Percentiles rank a stretch among this genome's conserved stretches.
phyloP scores from a whole-genome alignment of 2,329 filamentous ascomycete genomes.

The Lecanicillium sp. region DNA sequence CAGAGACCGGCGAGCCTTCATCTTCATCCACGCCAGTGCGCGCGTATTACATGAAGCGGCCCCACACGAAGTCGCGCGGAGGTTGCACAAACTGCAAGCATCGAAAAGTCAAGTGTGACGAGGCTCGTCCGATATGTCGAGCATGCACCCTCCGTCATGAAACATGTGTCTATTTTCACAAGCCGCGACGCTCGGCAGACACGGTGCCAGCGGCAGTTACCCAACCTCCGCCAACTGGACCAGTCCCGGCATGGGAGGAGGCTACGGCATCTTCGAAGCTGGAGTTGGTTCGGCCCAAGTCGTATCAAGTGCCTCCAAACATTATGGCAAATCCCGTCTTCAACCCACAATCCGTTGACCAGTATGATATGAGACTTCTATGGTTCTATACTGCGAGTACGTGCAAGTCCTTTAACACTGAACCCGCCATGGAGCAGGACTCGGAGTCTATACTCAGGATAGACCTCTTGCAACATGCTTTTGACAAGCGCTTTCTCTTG shows the following conservation, averaged over 20 bases:
- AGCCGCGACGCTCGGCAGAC: no score
- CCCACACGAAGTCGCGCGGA: conserved; percentile 45
- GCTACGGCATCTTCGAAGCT: background rate
- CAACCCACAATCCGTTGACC: background rate
- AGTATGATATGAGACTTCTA: conserved; percentile 41
- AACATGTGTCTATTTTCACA: background rate
- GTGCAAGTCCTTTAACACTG: conserved; percentile 36
- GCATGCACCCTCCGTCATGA: conserved; percentile 24
- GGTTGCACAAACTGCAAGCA: conserved; percentile 48
- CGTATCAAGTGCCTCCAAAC: no score
- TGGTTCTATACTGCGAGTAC: conserved; percentile 46
- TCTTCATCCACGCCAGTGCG: no score
- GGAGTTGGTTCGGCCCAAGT: no score
- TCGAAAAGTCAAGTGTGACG: conserved; percentile 48
- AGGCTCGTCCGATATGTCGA: conserved; percentile 39
- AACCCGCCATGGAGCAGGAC: conserved; percentile 26
- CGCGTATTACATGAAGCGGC: conserved; percentile 35
- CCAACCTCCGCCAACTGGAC: background rate
- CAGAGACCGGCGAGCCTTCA: conserved; percentile 5
- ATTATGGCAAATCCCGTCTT: background rate
- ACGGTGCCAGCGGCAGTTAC: background rate
- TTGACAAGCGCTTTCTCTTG: conserved; percentile 46
- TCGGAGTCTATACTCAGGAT: conserved; percentile 33
- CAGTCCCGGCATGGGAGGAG: background rate
- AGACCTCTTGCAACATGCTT: conserved; percentile 38